Conservation (phyloP, 768 basidiomycete genomes). For the Leccinum fibrillosum region DNA sequence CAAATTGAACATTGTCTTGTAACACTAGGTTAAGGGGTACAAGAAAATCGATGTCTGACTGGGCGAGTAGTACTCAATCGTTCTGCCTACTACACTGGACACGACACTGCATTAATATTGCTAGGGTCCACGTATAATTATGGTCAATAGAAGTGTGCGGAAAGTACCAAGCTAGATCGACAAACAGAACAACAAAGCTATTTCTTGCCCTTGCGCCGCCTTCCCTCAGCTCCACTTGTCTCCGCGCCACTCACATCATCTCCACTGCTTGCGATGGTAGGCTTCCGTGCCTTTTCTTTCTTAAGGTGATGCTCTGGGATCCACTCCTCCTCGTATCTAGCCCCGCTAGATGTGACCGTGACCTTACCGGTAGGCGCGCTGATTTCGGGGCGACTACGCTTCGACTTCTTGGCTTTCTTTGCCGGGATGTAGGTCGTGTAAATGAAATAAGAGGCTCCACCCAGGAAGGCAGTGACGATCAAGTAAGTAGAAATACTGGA, state of each 20-base stretch:
- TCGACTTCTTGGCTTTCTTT: constrained; percentile 49
- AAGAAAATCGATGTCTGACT: constrained; percentile 64
- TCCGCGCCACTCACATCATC: constrained; percentile 69
- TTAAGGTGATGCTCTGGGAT: constrained; percentile 87
- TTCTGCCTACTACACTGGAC: background rate
- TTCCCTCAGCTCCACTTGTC: constrained; percentile 56
- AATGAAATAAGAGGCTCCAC: constrained; percentile 59
- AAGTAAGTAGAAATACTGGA: constrained; percentile 65
- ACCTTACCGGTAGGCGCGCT: constrained; percentile 55
- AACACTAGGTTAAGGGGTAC: constrained; percentile 76
- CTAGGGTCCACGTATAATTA: constrained; percentile 8
- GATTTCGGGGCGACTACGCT: constrained; percentile 42
- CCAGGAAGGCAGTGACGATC: constrained; percentile 61
- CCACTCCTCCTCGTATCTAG: constrained; percentile 86
- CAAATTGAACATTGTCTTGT: constrained; percentile 2
- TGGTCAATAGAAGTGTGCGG: background rate
- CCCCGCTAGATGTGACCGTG: constrained; percentile 57
- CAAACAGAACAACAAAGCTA: constrained; percentile 12
- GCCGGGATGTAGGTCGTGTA: constrained; percentile 66
- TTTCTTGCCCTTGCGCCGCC: constrained; percentile 48
- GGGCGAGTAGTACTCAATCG: background rate
- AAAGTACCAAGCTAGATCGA: background rate
- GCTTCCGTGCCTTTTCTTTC: constrained; percentile 54
- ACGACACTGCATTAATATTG: background rate
- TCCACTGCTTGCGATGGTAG: constrained; percentile 50